Evolutionary conservation across 2,329 filamentous ascomycete species (phyloP).

Genomic region (Trichoderma gracile): DNA sequence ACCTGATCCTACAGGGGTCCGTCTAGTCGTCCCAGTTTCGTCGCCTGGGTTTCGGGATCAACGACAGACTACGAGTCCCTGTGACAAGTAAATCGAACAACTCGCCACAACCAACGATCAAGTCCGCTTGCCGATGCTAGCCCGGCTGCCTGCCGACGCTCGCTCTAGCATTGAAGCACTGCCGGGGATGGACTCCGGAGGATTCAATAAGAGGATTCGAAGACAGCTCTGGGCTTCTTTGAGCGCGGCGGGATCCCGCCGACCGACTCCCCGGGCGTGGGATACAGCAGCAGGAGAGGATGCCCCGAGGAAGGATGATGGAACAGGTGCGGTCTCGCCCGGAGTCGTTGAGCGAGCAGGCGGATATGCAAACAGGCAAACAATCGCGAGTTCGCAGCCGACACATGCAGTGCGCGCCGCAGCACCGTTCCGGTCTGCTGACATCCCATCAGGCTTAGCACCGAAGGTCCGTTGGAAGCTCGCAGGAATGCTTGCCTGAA

Average conservation of each 20-base stretch:
- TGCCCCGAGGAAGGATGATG: neutral
- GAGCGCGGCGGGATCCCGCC: neutral
- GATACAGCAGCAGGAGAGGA: no score
- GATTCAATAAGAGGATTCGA: neutral
- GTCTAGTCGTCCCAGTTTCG: neutral
- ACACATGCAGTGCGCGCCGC: neutral
- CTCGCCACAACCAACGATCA: neutral
- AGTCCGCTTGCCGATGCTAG: neutral
- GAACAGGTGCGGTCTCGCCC: slow-evolving; percentile 1
- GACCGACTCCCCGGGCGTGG: slow-evolving; percentile 9
- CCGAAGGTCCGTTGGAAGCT: slow-evolving; percentile 13
- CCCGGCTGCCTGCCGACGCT: slow-evolving; percentile 6
- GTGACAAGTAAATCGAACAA: neutral
- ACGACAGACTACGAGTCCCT: slow-evolving; percentile 9
- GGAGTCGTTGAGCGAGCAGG: neutral
- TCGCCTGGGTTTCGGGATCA: slow-evolving; percentile 3
- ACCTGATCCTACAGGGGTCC: neutral
- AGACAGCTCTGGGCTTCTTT: neutral
- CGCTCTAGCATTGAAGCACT: neutral
- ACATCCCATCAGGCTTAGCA: slow-evolving; percentile 9
- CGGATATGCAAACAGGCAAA: neutral
- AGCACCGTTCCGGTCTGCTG: slow-evolving; percentile 19
- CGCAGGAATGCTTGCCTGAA: slow-evolving; percentile 9
- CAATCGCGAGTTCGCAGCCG: neutral
- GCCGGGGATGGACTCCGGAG: neutral